A percentile compares a stretch with the other conserved stretches of the same genome.
Conservation (phyloP, 2,329 filamentous ascomycete genomes). For the Leptographium flavum region DNA sequence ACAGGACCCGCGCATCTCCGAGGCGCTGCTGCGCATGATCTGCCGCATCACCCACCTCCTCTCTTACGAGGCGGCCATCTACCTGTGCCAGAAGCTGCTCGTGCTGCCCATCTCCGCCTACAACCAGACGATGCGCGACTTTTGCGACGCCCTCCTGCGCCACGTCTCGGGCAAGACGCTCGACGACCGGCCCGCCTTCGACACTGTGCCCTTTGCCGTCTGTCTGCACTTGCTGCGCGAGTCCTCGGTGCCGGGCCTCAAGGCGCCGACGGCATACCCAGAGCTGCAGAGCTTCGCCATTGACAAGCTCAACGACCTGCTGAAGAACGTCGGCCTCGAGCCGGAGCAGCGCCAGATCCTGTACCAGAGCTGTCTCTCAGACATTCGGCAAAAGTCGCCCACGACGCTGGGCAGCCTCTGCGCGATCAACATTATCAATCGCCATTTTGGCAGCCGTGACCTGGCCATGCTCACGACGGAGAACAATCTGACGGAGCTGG, state of each 20-base stretch:
- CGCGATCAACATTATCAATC: constrained; percentile 39
- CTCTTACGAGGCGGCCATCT: constrained; percentile 35
- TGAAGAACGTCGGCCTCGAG: constrained; percentile 38
- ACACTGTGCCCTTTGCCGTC: constrained; percentile 32
- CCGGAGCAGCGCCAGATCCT: constrained; percentile 43
- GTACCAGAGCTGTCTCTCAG: constrained; percentile 50
- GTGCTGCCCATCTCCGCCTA: constrained; percentile 49
- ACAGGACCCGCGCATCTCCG: constrained; percentile 72
- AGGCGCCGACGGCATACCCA: constrained; percentile 40
- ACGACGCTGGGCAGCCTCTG: constrained; percentile 62
- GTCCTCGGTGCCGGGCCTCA: constrained; percentile 41
- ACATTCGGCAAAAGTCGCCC: constrained; percentile 48
- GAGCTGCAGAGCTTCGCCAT: constrained; percentile 51
- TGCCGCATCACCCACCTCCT: constrained; percentile 32
- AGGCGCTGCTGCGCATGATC: constrained; percentile 60
- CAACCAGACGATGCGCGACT: constrained; percentile 43
- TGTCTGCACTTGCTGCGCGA: constrained; percentile 58
- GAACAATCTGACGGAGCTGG: constrained; percentile 45
- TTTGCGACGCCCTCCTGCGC: constrained; percentile 44
- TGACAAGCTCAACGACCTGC: constrained; percentile 45
- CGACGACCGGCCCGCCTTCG: constrained; percentile 11
- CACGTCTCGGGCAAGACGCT: constrained; percentile 26
- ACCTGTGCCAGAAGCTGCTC: constrained; percentile 58
- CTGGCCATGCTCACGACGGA: constrained; percentile 42
- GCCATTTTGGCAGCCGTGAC: constrained; percentile 31